A percentile compares a stretch with the other conserved stretches of the same genome.
Conservation (phyloP, 2,329 filamentous ascomycete genomes). For the Exophiala sp. region DNA sequence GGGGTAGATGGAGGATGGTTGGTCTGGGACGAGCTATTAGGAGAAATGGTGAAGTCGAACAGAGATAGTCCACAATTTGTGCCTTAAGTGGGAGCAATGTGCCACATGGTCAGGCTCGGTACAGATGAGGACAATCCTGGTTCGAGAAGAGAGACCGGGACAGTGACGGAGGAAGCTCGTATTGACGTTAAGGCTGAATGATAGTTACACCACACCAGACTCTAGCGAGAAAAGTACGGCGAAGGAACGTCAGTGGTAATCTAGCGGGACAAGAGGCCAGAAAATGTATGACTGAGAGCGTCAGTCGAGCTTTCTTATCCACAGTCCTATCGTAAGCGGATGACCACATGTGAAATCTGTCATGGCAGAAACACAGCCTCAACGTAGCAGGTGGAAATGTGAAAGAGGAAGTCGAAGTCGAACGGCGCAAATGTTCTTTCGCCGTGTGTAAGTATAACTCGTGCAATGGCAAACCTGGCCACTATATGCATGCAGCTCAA, state of each 20-base stretch:
- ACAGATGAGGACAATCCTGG: not conserved
- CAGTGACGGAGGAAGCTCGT: constrained; percentile 7
- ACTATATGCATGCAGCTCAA: constrained; percentile 18
- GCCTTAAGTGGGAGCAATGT: too few species aligned
- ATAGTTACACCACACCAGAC: constrained; percentile 11
- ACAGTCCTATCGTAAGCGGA: constrained; percentile 13
- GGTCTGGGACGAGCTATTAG: not conserved
- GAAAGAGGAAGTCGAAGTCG: constrained; percentile 2
- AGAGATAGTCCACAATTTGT: too few species aligned
- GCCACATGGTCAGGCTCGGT: not conserved
- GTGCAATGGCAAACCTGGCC: constrained; percentile 14
- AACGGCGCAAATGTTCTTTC: constrained; percentile 13
- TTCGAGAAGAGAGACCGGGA: constrained; percentile 5
- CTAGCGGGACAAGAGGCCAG: not conserved
- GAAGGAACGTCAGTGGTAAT: not conserved
- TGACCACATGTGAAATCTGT: constrained; percentile 6
- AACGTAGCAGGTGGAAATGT: constrained; percentile 1
- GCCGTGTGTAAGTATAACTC: constrained; percentile 15
- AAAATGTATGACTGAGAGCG: constrained; percentile 9
- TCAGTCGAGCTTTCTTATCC: constrained; percentile 12
- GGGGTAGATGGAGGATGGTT: not conserved
- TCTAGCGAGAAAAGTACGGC: constrained; percentile 1
- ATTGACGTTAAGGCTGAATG: constrained; percentile 23
- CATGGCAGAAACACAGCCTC: constrained; percentile 7
- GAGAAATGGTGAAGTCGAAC: not conserved